Evolutionary conservation across 2,329 filamentous ascomycete genomes (phyloP).

Genomic region (Trichophyton equinum): DNA sequence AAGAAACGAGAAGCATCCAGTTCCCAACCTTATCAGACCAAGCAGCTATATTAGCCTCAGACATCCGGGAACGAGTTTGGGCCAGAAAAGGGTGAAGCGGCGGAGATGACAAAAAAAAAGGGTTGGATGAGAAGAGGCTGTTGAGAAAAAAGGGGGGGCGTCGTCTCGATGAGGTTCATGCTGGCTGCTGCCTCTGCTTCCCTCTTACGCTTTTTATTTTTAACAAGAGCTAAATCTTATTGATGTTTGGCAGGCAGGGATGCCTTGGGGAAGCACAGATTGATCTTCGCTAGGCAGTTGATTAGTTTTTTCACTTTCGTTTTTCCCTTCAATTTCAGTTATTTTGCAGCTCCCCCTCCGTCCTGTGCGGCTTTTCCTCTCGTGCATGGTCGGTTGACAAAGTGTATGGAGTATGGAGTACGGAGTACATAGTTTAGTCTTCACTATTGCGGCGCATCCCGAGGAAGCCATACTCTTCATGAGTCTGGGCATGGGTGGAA

Average conservation of each 20-base stretch:
- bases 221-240: neutral
- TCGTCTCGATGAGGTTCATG: neutral
- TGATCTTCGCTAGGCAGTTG: neutral
- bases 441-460: neutral
- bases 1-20: neutral
- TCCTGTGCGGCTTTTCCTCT: neutral
- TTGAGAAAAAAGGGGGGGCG: neutral
- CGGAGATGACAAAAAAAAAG: neutral
- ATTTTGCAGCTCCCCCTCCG: neutral
- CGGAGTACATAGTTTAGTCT: neutral
- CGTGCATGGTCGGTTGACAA: neutral
- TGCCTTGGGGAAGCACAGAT: neutral
- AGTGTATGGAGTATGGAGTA: neutral
- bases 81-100: neutral
- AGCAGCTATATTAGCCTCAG: neutral
- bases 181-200: neutral
- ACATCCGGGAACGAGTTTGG: neutral
- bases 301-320: neutral
- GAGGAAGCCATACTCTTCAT: neutral
- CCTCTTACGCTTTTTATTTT: neutral
- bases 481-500: neutral
- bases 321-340: neutral
- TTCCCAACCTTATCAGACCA: neutral
- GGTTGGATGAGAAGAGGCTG: neutral
- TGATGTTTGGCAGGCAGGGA: neutral